phyloP scores from a whole-genome alignment of 78 protist species.

The Anaeramoeba ignava region DNA sequence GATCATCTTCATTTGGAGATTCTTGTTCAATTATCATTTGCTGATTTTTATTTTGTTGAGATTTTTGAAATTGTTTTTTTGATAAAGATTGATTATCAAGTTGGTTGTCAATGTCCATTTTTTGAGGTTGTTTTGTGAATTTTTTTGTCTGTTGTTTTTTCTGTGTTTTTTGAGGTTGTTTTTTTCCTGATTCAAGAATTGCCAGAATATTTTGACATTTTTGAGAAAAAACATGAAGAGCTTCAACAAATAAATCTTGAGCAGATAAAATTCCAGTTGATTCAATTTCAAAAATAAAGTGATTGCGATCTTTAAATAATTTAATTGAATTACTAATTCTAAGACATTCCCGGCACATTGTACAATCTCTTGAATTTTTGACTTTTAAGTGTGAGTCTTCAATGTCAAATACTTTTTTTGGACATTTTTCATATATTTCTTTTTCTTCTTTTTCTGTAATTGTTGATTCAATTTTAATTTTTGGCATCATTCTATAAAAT shows the following conservation, averaged over 20 bases:
- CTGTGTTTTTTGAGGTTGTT: too few species aligned
- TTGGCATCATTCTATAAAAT: slow-evolving; percentile 74
- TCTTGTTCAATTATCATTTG: too few species aligned
- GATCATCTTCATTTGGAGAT: too few species aligned
- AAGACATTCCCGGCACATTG: slow-evolving; percentile 19
- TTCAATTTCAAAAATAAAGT: slow-evolving; percentile 67
- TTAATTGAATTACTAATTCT: slow-evolving; percentile 5
- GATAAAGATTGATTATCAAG: too few species aligned
- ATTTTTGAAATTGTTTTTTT: too few species aligned
- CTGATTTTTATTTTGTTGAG: too few species aligned
- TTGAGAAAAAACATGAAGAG: slow-evolving; percentile 19
- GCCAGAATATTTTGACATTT: too few species aligned
- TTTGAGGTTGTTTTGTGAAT: too few species aligned
- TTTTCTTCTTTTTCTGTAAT: slow-evolving; percentile 36
- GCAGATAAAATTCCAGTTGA: slow-evolving; percentile 43
- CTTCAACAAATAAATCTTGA: slow-evolving; percentile 16
- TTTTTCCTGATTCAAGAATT: too few species aligned
- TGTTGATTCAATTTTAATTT: slow-evolving; percentile 24
- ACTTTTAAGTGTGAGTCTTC: slow-evolving; percentile 43
- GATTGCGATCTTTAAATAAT: slow-evolving; percentile 47
- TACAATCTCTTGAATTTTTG: slow-evolving; percentile 5
- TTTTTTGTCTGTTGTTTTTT: too few species aligned
- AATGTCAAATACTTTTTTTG: slow-evolving; percentile 70
- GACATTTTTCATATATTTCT: slow-evolving; percentile 35
- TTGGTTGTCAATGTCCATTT: too few species aligned